phyloP scores from a whole-genome alignment of 176 grass and related monocot genomes.

The Puya raimondii region DNA sequence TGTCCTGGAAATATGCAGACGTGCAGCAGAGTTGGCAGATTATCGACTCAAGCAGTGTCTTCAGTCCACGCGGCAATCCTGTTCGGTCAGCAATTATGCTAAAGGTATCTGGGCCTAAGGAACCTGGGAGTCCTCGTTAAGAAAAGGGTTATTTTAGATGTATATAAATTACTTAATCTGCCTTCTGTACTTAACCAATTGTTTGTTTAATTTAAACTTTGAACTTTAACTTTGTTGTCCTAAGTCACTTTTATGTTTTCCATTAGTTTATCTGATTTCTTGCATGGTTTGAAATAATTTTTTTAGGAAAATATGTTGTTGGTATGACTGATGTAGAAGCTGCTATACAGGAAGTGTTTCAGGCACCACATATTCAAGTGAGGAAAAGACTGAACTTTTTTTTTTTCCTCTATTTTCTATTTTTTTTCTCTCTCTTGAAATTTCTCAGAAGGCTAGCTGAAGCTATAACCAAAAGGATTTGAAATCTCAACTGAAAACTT shows the following conservation, averaged over 20 bases:
- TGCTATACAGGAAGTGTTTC: constrained; percentile 91
- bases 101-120: background rate
- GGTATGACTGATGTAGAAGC: constrained; percentile 80
- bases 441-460: background rate
- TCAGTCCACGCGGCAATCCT: constrained; percentile 18
- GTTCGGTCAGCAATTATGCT: constrained; percentile 9
- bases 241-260: background rate
- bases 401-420: background rate
- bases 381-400: constrained; percentile 17
- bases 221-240: too few species aligned
- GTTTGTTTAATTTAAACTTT: background rate
- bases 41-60: constrained; percentile 55
- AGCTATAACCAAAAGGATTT: background rate
- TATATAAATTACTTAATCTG: background rate
- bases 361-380: constrained; percentile 96
- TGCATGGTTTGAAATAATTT: background rate
- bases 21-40: constrained; percentile 75
- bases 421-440: background rate
- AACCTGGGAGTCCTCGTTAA: too few species aligned
- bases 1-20: constrained; percentile 86
- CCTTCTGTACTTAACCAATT: background rate
- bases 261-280: background rate
- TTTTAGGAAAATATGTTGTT: constrained; percentile 55
- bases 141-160: too few species aligned
- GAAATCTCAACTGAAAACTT: background rate